Evolutionary conservation across 139 green algal species (phyloP), one percentile per base, ranked within the genome.

Genomic region (Tetraselmis chui): DNA sequence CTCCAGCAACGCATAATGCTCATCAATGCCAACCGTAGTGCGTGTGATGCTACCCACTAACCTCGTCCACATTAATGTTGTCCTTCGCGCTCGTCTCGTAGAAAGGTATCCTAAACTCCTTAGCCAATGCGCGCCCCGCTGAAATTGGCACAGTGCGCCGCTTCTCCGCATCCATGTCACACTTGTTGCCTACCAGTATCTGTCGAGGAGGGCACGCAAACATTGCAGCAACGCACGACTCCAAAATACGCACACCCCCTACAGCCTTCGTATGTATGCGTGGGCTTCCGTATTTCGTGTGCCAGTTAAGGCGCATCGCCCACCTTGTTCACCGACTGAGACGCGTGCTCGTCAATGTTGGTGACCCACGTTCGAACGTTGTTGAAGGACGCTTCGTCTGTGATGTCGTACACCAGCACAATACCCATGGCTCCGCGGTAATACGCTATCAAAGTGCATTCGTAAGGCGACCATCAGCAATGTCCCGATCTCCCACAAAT

Each of bases 331-430:
- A 99, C 95, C 45, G 90, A 94, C 77, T 98, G 93, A 23, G 88
- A 94, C 23, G 96, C 96, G 85, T 99, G 94, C 89, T 97, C 90
- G 85, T 99, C 92, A 83, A 99, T 98, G 87, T 98, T 98, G n/a
- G 91, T 87, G 92, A 99, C 98, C 96, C 96, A 99, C 84, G 97
- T 98, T 25, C 94, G 89, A 32, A 99, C 94, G 88, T 98, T 98
- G 88, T 95, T 96, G 89, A 99, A 99, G 27, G 91, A 97, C 26
- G 89, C 85, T 83, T 97, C 95, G 81, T 99, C 96, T 0, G 94
- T 96, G 31, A 99, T 94, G 83, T 99, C 96, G 84, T 99, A 99
- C 76, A 98, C 94, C 31, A 99, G 90, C 83, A 99, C 86, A 82
- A 99, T 98, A 80, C 96, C 96, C 93, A 96, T 97, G 1, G 96